A percentile compares a stretch with the other conserved stretches of the same genome.
Conservation (phyloP, 371 early-diverging fungal species). For the Apophysomyces variabilis region DNA sequence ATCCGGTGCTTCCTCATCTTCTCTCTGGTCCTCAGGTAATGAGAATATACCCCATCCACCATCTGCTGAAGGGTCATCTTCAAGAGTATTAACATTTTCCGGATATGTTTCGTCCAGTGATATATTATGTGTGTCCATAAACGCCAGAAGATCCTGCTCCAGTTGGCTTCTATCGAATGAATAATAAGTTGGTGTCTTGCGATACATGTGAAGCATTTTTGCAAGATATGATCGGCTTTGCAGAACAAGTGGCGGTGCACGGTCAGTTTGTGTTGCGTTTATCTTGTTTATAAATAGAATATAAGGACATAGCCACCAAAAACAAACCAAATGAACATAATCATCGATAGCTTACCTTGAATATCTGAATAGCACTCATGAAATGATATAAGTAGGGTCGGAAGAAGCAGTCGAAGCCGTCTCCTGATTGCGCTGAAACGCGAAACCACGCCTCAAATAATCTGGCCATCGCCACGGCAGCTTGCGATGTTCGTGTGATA, state of each 20-base stretch:
- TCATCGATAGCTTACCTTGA: constrained; percentile 24
- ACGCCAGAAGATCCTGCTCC: constrained; percentile 28
- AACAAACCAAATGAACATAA: neutral
- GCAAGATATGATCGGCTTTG: constrained; percentile 28
- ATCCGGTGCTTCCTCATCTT: neutral
- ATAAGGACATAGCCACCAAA: neutral
- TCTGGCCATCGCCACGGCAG: constrained; percentile 32
- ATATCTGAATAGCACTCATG: constrained; percentile 35
- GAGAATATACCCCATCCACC: constrained; percentile 36
- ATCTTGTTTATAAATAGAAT: neutral
- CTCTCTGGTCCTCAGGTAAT: neutral
- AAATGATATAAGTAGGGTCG: constrained; percentile 46
- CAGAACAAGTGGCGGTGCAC: constrained; percentile 23
- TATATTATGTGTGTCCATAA: constrained; percentile 23
- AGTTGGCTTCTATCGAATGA: constrained; percentile 39
- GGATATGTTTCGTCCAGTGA: constrained; percentile 12
- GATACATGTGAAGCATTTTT: constrained; percentile 30
- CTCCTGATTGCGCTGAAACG: constrained; percentile 22
- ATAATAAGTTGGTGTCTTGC: constrained; percentile 34
- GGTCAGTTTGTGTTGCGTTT: constrained; percentile 20
- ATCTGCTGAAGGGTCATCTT: constrained; percentile 25
- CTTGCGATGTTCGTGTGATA: constrained; percentile 32
- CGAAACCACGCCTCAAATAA: constrained; percentile 35
- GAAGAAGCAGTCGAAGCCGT: constrained; percentile 45
- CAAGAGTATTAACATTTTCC: constrained; percentile 20